These are phyloP conservation scores for Penicillium psychrofluorescens DNA, from an alignment of 495 filamentous ascomycete species.

Conservation along the genomic window DNA sequence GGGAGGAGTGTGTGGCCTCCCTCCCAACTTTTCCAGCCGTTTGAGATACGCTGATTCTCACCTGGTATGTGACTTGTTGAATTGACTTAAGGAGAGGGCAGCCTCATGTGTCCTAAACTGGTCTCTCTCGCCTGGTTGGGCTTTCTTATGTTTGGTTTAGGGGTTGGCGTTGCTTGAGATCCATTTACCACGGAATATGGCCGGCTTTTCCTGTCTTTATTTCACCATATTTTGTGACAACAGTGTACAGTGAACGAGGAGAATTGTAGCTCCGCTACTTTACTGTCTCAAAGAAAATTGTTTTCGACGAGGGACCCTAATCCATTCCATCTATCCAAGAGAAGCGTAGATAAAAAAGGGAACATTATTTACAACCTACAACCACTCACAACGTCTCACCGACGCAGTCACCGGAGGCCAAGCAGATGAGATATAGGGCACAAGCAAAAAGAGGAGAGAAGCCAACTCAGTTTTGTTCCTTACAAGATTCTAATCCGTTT, in stretches of 20 bases:
- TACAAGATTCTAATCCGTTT: too few relatives aligned
- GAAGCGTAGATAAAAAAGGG: slow-evolving; percentile 12
- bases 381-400: too few relatives aligned
- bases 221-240: neutral
- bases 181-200: neutral
- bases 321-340: slow-evolving; percentile 30
- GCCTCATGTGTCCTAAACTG: too few relatives aligned
- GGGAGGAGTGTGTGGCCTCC: neutral
- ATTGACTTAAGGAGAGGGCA: too few relatives aligned
- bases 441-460: too few relatives aligned
- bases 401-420: too few relatives aligned
- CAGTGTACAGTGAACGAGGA: too few relatives aligned
- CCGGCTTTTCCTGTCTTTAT: neutral
- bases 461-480: too few relatives aligned
- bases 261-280: too few relatives aligned
- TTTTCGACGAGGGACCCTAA: slow-evolving; percentile 4
- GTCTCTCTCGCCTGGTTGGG: too few relatives aligned
- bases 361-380: slow-evolving; percentile 1
- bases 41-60: neutral
- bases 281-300: neutral
- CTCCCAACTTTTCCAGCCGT: neutral
- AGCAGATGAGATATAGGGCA: too few relatives aligned
- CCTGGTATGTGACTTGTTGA: neutral
- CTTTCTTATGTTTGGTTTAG: too few relatives aligned
- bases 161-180: neutral